Evolutionary conservation across 345 rosid species (phyloP).

Genomic region (Brassica nigra): DNA sequence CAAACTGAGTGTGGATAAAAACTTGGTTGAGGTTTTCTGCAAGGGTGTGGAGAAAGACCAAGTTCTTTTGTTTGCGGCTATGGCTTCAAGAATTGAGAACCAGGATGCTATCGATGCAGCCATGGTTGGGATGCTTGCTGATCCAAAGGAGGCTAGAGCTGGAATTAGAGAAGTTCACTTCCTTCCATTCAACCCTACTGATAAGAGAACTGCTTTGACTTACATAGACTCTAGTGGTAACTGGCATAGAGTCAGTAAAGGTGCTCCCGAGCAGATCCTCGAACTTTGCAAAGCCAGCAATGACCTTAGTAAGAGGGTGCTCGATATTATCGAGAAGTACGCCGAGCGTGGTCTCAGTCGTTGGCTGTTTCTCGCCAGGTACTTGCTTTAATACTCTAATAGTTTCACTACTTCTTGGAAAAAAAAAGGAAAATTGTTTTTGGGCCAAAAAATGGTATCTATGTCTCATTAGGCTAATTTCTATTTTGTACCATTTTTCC

Average conservation of each 20-base stretch:
- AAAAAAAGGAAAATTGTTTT: too few relatives aligned
- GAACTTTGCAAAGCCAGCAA: constrained; percentile 75
- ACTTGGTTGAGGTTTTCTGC: constrained; percentile 72
- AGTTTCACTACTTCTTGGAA: too few relatives aligned
- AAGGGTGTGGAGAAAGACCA: constrained; percentile 71
- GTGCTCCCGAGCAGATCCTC: constrained; percentile 92
- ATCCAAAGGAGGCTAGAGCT: constrained; percentile 83
- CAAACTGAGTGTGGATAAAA: constrained; percentile 71
- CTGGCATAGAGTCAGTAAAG: constrained; percentile 85
- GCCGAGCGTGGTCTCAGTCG: constrained; percentile 96
- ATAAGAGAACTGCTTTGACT: constrained; percentile 88
- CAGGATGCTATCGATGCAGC: constrained; percentile 93
- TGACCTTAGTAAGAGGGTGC: constrained; percentile 77
- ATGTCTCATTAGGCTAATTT: too few relatives aligned
- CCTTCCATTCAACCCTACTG: constrained; percentile 83
- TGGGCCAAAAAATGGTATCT: too few relatives aligned
- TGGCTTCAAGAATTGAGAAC: constrained; percentile 84
- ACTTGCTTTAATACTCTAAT: neutral
- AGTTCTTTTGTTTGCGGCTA: constrained; percentile 71
- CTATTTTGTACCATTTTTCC: too few relatives aligned
- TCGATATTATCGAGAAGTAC: constrained; percentile 78
- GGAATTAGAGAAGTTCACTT: constrained; percentile 77
- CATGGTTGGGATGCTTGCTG: constrained; percentile 84
- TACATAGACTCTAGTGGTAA: constrained; percentile 66
- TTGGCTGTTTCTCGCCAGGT: constrained; percentile 94